phyloP scores from a whole-genome alignment of 768 basidiomycete genomes.

The Sarcodon sp. region DNA sequence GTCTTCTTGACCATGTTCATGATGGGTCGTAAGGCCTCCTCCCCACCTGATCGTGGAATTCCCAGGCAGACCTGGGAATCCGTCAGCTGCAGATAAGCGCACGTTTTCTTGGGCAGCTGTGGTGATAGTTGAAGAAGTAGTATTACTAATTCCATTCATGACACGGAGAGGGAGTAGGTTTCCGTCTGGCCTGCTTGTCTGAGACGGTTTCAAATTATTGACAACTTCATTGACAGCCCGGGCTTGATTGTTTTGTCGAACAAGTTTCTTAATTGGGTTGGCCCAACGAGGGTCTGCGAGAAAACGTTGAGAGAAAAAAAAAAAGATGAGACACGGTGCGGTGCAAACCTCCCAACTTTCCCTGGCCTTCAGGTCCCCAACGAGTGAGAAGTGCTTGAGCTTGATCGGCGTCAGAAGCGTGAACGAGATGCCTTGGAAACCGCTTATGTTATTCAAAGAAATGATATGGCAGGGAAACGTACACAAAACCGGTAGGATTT shows the following conservation, averaged over 20 bases:
- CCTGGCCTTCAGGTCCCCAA: slow-evolving; percentile 83
- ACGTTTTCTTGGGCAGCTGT: slow-evolving; percentile 68
- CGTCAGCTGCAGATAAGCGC: slow-evolving; percentile 21
- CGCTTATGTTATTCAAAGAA: slow-evolving; percentile 11
- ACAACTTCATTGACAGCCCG: slow-evolving; percentile 70
- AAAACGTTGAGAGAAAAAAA: background rate
- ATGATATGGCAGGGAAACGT: slow-evolving; percentile 21
- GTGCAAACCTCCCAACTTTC: slow-evolving; percentile 71
- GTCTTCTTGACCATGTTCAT: slow-evolving; percentile 54
- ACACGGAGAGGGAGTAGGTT: slow-evolving; percentile 41
- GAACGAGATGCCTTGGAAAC: slow-evolving; percentile 64
- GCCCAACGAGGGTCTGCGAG: slow-evolving; percentile 78
- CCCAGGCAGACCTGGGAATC: slow-evolving; percentile 38
- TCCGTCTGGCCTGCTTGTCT: slow-evolving; percentile 25
- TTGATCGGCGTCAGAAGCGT: slow-evolving; percentile 86
- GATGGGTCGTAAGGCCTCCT: slow-evolving; percentile 47
- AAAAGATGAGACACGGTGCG: background rate
- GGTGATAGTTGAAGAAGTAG: slow-evolving; percentile 59
- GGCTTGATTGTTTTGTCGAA: slow-evolving; percentile 54
- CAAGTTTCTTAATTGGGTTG: slow-evolving; percentile 70
- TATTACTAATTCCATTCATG: slow-evolving; percentile 64
- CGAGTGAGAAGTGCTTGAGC: slow-evolving; percentile 75
- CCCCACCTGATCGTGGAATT: slow-evolving; percentile 52
- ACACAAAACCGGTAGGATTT: slow-evolving; percentile 74
- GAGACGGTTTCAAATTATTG: slow-evolving; percentile 50